Evolutionary conservation across 305 asterid species (phyloP), one percentile per base, ranked within the genome.

Genomic region (Lippia alba): DNA sequence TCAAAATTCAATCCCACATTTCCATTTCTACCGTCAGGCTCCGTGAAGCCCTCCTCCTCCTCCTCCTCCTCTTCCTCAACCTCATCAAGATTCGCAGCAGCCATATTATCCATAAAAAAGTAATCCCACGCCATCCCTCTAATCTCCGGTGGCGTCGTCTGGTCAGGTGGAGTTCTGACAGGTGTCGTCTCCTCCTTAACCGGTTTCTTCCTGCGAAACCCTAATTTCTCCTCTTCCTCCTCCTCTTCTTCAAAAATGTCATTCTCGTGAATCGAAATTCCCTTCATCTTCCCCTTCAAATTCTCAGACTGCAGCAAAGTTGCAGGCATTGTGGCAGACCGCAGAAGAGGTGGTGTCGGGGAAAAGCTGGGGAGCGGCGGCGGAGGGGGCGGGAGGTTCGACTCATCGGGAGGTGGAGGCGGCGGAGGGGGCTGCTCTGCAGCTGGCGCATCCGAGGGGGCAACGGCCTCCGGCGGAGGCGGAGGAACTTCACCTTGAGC

Each of bases 51-150:
- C 61, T 62, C 89, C 48, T 50, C 81, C 81, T 54, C n/a, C n/a
- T n/a, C n/a, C n/a, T 49, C 56, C 81, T 54, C 81, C 49, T 77
- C 88, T 78, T 87, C 87, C 55, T 85, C 85, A 44, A 68, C 90
- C 70, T 82, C 97, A 0, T 74, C 86, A 79, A 87, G 62, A 56
- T 74, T 69, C 12, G 80, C 53, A 0, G 59, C 85, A 9, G 81
- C 86, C 61, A 79, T 78, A 64, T 82, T 71, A 53, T 88, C 93
- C 59, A 80, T 78, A 67, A 82, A 89, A 76, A 94, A 91, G 67
- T 86, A 94, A 79, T 94, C 99, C 99, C 97, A 91, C 5, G 96
- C 89, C 85, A 80, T 79, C 67, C 91, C 96, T 76, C 83, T 79
- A 51, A 39, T 76, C 74, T 87, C 88, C 5, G 91, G 87, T n/a